Evolutionary conservation across 805 yeast genomes (phyloP).

Genomic region (Yarrowia deformans): DNA sequence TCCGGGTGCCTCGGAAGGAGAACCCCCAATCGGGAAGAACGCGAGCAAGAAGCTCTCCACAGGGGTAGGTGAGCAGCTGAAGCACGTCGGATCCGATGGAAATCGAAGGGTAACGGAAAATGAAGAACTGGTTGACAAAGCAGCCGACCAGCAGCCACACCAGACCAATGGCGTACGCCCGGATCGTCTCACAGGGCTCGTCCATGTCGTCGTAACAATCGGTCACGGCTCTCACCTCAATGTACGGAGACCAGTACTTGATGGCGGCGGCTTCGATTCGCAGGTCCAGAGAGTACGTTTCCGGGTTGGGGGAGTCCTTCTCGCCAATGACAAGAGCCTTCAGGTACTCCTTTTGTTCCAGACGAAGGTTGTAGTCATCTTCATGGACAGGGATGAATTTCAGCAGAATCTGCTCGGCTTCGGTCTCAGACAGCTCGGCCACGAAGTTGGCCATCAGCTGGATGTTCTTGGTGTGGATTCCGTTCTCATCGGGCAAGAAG

Average conservation of each 20-base stretch:
- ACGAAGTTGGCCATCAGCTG: slow-evolving; percentile 11
- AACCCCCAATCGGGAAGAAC: slow-evolving; percentile 57
- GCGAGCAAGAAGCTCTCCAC: slow-evolving; percentile 52
- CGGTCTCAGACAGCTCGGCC: not conserved
- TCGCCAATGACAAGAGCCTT: not conserved
- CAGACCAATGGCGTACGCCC: slow-evolving; percentile 53
- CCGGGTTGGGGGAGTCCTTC: slow-evolving; percentile 18
- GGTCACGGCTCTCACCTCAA: slow-evolving; percentile 71
- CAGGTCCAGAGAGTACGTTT: slow-evolving; percentile 9
- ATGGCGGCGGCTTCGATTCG: slow-evolving; percentile 25
- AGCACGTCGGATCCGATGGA: slow-evolving; percentile 59
- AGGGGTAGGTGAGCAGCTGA: slow-evolving; percentile 64
- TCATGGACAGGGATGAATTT: slow-evolving; percentile 21
- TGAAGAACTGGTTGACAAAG: slow-evolving; percentile 54
- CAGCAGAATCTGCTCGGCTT: not conserved
- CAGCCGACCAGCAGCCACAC: slow-evolving; percentile 46
- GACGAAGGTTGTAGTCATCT: slow-evolving; percentile 21
- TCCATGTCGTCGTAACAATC: slow-evolving; percentile 58
- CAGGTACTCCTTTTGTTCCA: slow-evolving; percentile 13
- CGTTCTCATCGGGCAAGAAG: slow-evolving; percentile 2
- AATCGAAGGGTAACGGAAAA: slow-evolving; percentile 61
- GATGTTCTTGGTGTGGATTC: slow-evolving; percentile 17
- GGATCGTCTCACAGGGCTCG: slow-evolving; percentile 58
- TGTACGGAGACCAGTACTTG: slow-evolving; percentile 58
- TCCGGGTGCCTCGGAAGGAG: slow-evolving; percentile 52